These are phyloP conservation scores for Eustoma russellianum DNA, from an alignment of 257 asterid species.

Conservation along the genomic window DNA sequence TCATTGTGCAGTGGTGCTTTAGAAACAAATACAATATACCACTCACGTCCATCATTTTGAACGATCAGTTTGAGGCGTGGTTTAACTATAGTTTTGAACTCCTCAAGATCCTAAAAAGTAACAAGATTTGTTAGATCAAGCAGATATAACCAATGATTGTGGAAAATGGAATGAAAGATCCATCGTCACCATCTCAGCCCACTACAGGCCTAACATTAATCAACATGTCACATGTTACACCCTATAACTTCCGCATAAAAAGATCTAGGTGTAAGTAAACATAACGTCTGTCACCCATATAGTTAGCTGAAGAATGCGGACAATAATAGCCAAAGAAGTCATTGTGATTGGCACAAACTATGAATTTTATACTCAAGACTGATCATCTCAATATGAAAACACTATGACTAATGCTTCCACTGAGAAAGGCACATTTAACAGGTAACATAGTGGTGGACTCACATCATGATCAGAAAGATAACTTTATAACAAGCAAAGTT, in stretches of 20 bases:
- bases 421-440: too few species aligned
- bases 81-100: conserved; percentile 90
- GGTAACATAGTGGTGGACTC: too few species aligned
- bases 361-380: too few species aligned
- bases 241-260: background rate
- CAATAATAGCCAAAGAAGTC: too few species aligned
- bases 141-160: background rate
- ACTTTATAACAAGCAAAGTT: too few species aligned
- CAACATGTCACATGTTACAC: background rate
- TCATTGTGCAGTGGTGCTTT: conserved; percentile 93
- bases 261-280: too few species aligned
- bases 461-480: too few species aligned
- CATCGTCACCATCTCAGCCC: background rate
- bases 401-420: too few species aligned
- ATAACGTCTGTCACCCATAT: too few species aligned
- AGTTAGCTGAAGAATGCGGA: too few species aligned
- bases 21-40: conserved; percentile 91
- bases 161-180: conserved; percentile 9
- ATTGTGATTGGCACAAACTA: too few species aligned
- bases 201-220: background rate
- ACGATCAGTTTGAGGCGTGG: conserved; percentile 96
- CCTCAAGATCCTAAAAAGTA: conserved; percentile 81
- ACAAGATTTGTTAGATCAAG: background rate
- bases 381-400: too few species aligned
- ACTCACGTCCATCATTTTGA: conserved; percentile 96